Conservation (phyloP, 2,329 filamentous ascomycete species). For the Penicillium sp. region DNA sequence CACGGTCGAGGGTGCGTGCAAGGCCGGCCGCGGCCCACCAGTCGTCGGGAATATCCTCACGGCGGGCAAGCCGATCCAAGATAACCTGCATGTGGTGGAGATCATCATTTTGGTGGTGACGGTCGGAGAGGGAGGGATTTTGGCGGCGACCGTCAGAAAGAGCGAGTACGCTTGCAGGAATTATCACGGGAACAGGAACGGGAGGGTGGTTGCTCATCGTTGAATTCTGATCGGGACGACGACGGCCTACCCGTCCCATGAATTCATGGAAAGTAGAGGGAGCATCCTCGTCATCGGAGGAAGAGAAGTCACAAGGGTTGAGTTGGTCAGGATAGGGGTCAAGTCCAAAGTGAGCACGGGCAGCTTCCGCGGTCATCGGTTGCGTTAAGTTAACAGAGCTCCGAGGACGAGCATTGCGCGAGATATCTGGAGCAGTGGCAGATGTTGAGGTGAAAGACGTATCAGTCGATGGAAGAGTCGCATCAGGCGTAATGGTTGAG, state of each 20-base stretch:
- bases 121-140: slow-evolving; percentile 27
- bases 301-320: slow-evolving; percentile 41
- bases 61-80: slow-evolving; percentile 65
- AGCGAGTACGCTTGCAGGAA: not conserved
- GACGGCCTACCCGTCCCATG: slow-evolving; percentile 19
- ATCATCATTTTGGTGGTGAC: slow-evolving; percentile 34
- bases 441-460: slow-evolving; percentile 73
- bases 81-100: slow-evolving; percentile 70
- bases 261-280: slow-evolving; percentile 17
- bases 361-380: slow-evolving; percentile 24
- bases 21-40: slow-evolving; percentile 76
- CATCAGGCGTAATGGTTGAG: slow-evolving; percentile 76
- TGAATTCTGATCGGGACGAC: slow-evolving; percentile 29
- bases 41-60: slow-evolving; percentile 76
- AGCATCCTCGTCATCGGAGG: slow-evolving; percentile 35
- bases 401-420: slow-evolving; percentile 30
- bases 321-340: slow-evolving; percentile 39
- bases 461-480: slow-evolving; percentile 73
- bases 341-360: slow-evolving; percentile 29
- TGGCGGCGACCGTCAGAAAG: not conserved
- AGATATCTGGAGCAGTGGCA: slow-evolving; percentile 30
- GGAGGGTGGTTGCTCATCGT: slow-evolving; percentile 38
- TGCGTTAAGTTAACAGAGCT: slow-evolving; percentile 44
- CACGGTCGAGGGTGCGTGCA: slow-evolving; percentile 52
- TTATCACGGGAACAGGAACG: slow-evolving; percentile 25